These are phyloP conservation scores for Mortierella alpina DNA, from an alignment of 192 early-diverging fungal genomes.

Conservation along the genomic window DNA sequence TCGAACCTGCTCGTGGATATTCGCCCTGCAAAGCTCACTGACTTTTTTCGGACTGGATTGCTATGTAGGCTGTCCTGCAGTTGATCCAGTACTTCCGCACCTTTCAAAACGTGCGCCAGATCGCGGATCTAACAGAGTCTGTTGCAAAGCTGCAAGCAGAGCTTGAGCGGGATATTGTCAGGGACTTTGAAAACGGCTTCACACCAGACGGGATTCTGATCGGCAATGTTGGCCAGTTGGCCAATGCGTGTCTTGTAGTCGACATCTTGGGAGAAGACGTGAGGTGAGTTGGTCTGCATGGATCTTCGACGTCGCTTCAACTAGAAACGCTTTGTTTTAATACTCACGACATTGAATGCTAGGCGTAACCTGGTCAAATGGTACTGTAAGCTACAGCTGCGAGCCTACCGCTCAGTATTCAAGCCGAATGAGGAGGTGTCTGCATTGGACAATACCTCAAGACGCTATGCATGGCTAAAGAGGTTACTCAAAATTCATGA, in stretches of 20 bases:
- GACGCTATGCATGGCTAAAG: slow-evolving; percentile 94
- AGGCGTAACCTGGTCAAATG: slow-evolving; percentile 70
- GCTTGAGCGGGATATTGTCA: slow-evolving; percentile 65
- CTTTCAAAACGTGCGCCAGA: slow-evolving; percentile 79
- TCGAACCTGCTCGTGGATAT: not conserved
- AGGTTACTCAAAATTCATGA: slow-evolving; percentile 89
- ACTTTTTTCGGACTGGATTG: not conserved
- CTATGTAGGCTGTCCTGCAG: slow-evolving; percentile 74
- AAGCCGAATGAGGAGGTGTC: slow-evolving; percentile 78
- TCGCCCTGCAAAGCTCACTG: not conserved
- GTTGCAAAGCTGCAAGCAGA: slow-evolving; percentile 58
- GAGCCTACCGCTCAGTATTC: slow-evolving; percentile 86
- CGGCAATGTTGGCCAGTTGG: slow-evolving; percentile 63
- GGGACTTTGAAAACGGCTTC: slow-evolving; percentile 78
- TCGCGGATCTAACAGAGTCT: slow-evolving; percentile 73
- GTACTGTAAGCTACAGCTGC: slow-evolving; percentile 87
- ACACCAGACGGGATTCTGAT: slow-evolving; percentile 68
- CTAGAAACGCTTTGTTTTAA: not conserved
- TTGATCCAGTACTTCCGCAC: slow-evolving; percentile 80
- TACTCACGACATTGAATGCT: not conserved
- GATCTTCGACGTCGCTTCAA: not conserved
- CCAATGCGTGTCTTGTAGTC: slow-evolving; percentile 83
- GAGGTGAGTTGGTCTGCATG: slow-evolving; percentile 50
- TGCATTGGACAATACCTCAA: slow-evolving; percentile 84
- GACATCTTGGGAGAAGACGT: slow-evolving; percentile 75